Percentiles rank a stretch among this genome's conserved stretches.
These are phyloP conservation scores for Albugo laibachii DNA, from an alignment of 352 stramenopile species.

Conservation along the genomic window DNA sequence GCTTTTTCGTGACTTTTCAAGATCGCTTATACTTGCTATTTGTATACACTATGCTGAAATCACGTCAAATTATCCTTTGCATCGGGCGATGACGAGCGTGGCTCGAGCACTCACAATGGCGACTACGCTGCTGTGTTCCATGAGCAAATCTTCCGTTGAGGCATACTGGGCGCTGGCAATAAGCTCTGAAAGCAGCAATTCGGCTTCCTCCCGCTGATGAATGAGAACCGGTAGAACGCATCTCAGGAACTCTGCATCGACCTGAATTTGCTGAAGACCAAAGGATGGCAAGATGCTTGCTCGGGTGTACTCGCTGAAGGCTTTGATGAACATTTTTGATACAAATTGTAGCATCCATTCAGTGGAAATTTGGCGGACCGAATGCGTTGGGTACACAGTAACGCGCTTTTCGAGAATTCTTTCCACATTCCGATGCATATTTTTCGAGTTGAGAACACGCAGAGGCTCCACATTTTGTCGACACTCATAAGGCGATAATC, in stretches of 20 bases:
- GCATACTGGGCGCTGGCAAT: slow-evolving; percentile 57
- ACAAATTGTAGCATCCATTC: slow-evolving; percentile 27
- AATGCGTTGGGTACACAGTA: slow-evolving; percentile 6
- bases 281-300: slow-evolving; percentile 37
- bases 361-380: slow-evolving; percentile 22
- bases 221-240: slow-evolving; percentile 30
- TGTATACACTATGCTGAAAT: too few species aligned
- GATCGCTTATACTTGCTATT: too few species aligned
- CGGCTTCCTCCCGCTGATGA: slow-evolving; percentile 31
- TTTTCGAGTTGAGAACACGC: slow-evolving; percentile 7
- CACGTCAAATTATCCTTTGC: too few species aligned
- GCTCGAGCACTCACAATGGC: slow-evolving; percentile 46
- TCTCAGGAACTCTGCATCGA: slow-evolving; percentile 58
- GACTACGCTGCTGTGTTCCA: slow-evolving; percentile 66
- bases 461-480: slow-evolving; percentile 10
- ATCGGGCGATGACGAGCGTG: too few species aligned
- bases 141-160: slow-evolving; percentile 35
- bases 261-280: slow-evolving; percentile 56
- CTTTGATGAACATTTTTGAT: slow-evolving; percentile 66
- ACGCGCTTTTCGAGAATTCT: slow-evolving; percentile 69
- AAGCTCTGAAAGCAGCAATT: slow-evolving; percentile 53
- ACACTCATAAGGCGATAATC: slow-evolving; percentile 30
- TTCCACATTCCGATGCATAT: slow-evolving; percentile 60
- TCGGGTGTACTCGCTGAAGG: slow-evolving; percentile 44
- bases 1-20: too few species aligned